Base-by-base conservation (phyloP, 768 basidiomycete species). In the Melanogaster broomeanus region DNA sequence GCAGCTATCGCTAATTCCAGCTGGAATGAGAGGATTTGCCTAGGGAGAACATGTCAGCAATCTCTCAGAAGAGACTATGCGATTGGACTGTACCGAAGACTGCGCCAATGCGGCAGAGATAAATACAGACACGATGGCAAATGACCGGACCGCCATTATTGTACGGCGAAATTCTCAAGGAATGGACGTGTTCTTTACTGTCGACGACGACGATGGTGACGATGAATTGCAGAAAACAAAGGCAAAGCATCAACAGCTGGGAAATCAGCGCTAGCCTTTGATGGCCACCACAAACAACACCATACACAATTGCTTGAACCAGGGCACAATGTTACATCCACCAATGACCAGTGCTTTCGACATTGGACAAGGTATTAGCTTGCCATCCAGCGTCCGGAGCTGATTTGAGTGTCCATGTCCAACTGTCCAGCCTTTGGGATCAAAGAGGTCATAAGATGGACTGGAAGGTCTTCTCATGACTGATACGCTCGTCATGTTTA, bases 1-100 rank as follows among this genome's bases (percentile, higher is more conserved):
- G 77, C 90, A 93, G 18, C 57, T 34, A 1, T 55, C 1, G 62
- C 79, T 82, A 61, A 93, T 83, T 47, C 73, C 80, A 13, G 80
- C 51, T n/a, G 93, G 92, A 65, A 94, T 85, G 60, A 84, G 73
- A 11, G 83, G 69, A 63, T 74, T 76, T 30, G 68, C 54, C 42
- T 74, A 63, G 34, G 2, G 71, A 45, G 21, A n/a, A 22, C 4
- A 59, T 7, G 59, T 60, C 60, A 60, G 41, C 3, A 27, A 1
- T 27, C 18, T 16, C 19, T 9, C n/a, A 2, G 33, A 18, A 10
- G 15, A 18, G 40, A 7, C 4, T 1, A 6, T n/a, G 2, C 11
- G 35, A 8, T 21, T 5, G 5, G n/a, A 46, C 3, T 68, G 41
- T 61, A 80, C 79, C 53, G 73, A 65, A 42, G 75, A 72, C 72